These are phyloP conservation scores for Penicillium samsonianum DNA, from an alignment of 495 filamentous ascomycete genomes.

Conservation along the genomic window DNA sequence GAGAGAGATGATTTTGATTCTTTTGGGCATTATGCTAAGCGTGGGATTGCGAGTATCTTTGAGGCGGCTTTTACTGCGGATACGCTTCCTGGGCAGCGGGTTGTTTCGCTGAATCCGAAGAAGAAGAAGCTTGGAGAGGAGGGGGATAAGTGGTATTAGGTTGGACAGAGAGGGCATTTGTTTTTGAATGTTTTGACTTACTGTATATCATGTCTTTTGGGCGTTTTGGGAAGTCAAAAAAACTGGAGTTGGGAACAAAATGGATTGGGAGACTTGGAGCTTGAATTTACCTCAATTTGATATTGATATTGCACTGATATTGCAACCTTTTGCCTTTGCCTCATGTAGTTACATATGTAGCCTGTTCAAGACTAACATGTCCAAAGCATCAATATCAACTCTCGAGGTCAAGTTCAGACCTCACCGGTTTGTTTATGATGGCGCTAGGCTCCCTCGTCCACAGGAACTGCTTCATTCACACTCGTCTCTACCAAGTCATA, in stretches of 20 bases:
- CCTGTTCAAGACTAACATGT: background rate
- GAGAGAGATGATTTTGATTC: conserved; percentile 48
- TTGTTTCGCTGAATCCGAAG: conserved; percentile 57
- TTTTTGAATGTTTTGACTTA: background rate
- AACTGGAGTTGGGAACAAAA: background rate
- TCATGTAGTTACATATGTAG: no score
- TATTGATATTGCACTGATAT: background rate
- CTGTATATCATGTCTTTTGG: background rate
- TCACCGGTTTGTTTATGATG: background rate
- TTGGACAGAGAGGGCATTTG: background rate
- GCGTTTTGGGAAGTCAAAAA: background rate
- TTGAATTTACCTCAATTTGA: background rate
- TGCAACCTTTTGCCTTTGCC: background rate
- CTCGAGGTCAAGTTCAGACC: background rate
- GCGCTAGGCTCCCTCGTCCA: background rate
- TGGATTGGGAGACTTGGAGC: background rate
- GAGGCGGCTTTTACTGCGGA: conserved; percentile 54
- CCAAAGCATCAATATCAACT: background rate
- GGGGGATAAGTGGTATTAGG: conserved; percentile 53
- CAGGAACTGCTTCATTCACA: background rate
- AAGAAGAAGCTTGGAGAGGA: conserved; percentile 48
- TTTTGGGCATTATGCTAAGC: conserved; percentile 50
- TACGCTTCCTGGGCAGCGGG: conserved; percentile 55
- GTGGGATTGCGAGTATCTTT: conserved; percentile 58
- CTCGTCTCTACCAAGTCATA: background rate